phyloP scores from a whole-genome alignment of 495 filamentous ascomycete species.

The Penicillium soppii region DNA sequence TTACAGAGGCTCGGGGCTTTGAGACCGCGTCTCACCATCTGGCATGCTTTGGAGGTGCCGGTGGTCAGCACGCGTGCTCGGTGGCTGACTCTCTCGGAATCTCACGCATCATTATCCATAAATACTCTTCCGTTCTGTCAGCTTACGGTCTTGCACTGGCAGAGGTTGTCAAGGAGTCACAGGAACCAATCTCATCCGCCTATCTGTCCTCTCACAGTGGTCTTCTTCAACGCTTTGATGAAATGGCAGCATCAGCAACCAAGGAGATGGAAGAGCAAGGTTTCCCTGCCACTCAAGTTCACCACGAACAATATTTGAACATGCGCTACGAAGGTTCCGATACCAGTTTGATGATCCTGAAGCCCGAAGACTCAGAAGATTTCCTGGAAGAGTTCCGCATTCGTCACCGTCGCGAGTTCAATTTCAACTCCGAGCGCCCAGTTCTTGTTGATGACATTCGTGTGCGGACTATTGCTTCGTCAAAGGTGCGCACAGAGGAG shows the following conservation, averaged over 20 bases:
- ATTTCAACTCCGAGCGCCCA: constrained; percentile 49
- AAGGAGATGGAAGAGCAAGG: constrained; percentile 40
- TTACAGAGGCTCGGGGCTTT: constrained; percentile 52
- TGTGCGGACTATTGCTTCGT: constrained; percentile 46
- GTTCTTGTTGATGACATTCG: constrained; percentile 56
- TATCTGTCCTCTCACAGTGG: constrained; percentile 33
- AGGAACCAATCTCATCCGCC: constrained; percentile 45
- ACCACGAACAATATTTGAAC: constrained; percentile 52
- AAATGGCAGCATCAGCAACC: constrained; percentile 32
- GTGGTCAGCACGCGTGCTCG: constrained; percentile 54
- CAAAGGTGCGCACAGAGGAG: constrained; percentile 40
- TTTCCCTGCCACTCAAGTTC: constrained; percentile 40
- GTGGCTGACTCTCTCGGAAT: constrained; percentile 53
- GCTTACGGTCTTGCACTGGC: constrained; percentile 55
- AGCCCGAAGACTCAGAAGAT: constrained; percentile 37
- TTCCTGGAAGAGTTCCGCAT: constrained; percentile 46
- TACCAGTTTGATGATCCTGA: constrained; percentile 52
- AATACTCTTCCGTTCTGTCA: constrained; percentile 51
- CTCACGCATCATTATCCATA: constrained; percentile 53
- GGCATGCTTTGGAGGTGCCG: constrained; percentile 55
- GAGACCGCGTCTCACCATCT: constrained; percentile 51
- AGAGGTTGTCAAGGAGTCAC: constrained; percentile 52
- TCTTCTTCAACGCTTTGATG: constrained; percentile 34
- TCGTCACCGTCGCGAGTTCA: constrained; percentile 52
- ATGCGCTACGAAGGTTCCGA: constrained; percentile 55